Conservation (phyloP, 1,139 yeast species). For the Blastobotrys aristatus region DNA sequence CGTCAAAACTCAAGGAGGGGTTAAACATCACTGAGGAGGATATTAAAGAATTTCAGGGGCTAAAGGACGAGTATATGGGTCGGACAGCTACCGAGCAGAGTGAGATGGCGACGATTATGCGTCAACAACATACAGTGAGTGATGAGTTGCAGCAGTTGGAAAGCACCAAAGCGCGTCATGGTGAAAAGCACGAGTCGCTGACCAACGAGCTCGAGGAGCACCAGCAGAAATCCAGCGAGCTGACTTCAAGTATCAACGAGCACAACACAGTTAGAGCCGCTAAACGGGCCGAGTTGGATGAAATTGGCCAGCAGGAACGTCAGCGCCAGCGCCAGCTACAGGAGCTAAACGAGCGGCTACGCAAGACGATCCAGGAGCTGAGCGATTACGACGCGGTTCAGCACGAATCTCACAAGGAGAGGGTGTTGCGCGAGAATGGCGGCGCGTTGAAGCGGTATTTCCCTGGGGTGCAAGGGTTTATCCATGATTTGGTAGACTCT, state of each 20-base stretch:
- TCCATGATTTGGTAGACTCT: conserved; percentile 77
- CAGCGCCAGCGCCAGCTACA: conserved; percentile 46
- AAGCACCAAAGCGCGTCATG: conserved; percentile 28
- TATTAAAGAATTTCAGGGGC: conserved; percentile 52
- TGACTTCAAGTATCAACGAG: conserved; percentile 30
- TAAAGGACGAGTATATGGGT: conserved; percentile 49
- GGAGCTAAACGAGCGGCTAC: conserved; percentile 57
- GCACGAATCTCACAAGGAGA: conserved; percentile 69
- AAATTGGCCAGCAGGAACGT: conserved; percentile 45
- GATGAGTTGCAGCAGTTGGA: conserved; percentile 28
- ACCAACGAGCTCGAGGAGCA: conserved; percentile 35
- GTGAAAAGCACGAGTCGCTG: conserved; percentile 20
- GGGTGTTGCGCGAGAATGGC: conserved; percentile 65
- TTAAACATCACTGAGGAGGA: conserved; percentile 46
- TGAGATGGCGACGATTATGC: conserved; percentile 24
- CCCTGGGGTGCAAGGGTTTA: conserved; percentile 79
- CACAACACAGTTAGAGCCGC: conserved; percentile 26
- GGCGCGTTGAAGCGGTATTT: conserved; percentile 60
- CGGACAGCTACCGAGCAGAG: conserved; percentile 30
- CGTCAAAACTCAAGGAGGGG: conserved; percentile 28
- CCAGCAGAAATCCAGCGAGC: conserved; percentile 16
- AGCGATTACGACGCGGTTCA: conserved; percentile 72
- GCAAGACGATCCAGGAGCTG: conserved; percentile 55
- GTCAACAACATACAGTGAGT: conserved; percentile 28
- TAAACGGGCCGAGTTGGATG: conserved; percentile 40